These are phyloP conservation scores for Eragrostis nindensis DNA, from an alignment of 176 grass and related monocot genomes.

Conservation along the genomic window DNA sequence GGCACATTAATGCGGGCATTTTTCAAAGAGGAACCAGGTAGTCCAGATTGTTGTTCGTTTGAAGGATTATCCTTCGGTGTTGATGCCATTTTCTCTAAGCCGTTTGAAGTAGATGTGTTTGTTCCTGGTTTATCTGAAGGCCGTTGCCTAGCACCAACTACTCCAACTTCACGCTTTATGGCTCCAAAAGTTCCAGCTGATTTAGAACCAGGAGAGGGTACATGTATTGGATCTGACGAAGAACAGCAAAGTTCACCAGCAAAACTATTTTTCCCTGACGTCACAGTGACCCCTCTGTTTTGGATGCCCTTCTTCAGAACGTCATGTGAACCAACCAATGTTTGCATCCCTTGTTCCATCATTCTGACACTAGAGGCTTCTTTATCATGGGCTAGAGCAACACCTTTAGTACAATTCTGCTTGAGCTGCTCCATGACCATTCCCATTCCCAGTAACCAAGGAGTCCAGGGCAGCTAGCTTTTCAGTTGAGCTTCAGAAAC, in stretches of 20 bases:
- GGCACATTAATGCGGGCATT: conserved; percentile 6
- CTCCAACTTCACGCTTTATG: conserved; percentile 79
- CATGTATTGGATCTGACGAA: conserved; percentile 78
- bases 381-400: conserved; percentile 36
- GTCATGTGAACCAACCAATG: conserved; percentile 33
- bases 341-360: conserved; percentile 11
- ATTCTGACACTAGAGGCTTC: conserved; percentile 39
- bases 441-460: conserved; percentile 35
- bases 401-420: conserved; percentile 22
- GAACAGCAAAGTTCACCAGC: conserved; percentile 58
- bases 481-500: conserved; percentile 66
- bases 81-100: conserved; percentile 30
- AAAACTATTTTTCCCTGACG: conserved; percentile 51
- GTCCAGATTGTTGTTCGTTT: conserved; percentile 29
- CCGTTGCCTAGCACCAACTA: conserved; percentile 52
- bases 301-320: conserved; percentile 32
- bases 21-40: conserved; percentile 30
- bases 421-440: conserved; percentile 40
- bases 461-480: conserved; percentile 43
- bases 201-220: conserved; percentile 62
- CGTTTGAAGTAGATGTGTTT: conserved; percentile 48
- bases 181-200: conserved; percentile 64
- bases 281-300: conserved; percentile 27
- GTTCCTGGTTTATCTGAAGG: conserved; percentile 41
- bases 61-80: conserved; percentile 39